Conservation (phyloP, 176 grass and related monocot species). For the Stipa capillata region DNA sequence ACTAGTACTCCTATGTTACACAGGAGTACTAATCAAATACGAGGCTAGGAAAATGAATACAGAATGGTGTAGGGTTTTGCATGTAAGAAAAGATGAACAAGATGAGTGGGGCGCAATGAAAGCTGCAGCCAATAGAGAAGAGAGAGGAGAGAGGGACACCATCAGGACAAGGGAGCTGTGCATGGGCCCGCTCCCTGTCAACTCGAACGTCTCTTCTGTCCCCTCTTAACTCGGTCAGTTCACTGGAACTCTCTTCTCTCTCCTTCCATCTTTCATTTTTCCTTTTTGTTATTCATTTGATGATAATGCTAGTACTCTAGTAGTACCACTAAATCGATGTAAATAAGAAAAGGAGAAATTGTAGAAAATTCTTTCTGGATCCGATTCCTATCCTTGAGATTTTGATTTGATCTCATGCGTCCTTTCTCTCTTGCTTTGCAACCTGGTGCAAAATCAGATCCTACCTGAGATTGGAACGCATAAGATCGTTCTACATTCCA, state of each 20-base stretch:
- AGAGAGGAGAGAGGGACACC: neutral
- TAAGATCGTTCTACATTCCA: neutral
- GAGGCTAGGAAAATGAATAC: too few relatives aligned
- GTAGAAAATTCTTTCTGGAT: neutral
- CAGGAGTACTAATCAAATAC: too few relatives aligned
- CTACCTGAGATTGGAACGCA: neutral
- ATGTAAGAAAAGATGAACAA: neutral
- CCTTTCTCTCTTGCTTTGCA: neutral
- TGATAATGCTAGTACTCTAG: neutral
- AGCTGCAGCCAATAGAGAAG: neutral
- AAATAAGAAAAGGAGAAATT: neutral
- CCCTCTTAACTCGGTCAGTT: slow-evolving; percentile 14
- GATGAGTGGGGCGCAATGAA: neutral
- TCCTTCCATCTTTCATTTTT: neutral
- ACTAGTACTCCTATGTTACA: too few relatives aligned
- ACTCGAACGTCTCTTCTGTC: slow-evolving; percentile 41
- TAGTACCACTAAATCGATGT: too few relatives aligned
- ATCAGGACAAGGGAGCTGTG: neutral
- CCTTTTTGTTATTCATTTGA: neutral
- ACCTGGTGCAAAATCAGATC: neutral
- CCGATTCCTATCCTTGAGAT: neutral
- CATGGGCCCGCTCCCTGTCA: slow-evolving; percentile 11
- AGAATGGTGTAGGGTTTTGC: too few relatives aligned
- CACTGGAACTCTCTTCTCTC: neutral
- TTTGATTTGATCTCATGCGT: neutral